These are phyloP conservation scores for Hevea brasiliensis DNA, from an alignment of 345 rosid genomes.

Conservation along the genomic window DNA sequence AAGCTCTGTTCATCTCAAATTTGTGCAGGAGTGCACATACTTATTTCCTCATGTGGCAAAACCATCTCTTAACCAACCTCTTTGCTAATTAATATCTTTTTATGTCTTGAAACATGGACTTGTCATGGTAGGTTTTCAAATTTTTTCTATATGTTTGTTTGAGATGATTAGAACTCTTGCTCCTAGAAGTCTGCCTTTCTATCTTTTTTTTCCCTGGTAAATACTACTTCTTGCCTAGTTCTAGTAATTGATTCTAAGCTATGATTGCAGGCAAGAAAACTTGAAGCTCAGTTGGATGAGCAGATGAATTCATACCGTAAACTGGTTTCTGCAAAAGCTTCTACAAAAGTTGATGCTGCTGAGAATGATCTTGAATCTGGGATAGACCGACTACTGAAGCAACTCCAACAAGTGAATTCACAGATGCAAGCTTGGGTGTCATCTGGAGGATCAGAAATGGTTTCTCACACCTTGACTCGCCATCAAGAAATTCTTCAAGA, in stretches of 20 bases:
- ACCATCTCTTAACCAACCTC: not conserved
- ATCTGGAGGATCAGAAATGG: slow-evolving; percentile 97
- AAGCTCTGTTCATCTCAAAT: not conserved
- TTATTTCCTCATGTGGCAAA: not conserved
- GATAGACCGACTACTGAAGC: slow-evolving; percentile 61
- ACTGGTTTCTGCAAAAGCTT: slow-evolving; percentile 69
- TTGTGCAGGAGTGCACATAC: not conserved
- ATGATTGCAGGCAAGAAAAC: slow-evolving; percentile 76
- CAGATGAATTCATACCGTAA: slow-evolving; percentile 90
- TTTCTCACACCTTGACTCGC: slow-evolving; percentile 92
- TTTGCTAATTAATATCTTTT: not conserved
- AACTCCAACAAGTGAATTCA: slow-evolving; percentile 76
- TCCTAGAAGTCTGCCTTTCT: not conserved
- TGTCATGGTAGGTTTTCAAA: not conserved
- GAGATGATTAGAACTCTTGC: not conserved
- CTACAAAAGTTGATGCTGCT: slow-evolving; percentile 51
- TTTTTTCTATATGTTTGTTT: not conserved
- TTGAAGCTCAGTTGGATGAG: slow-evolving; percentile 96
- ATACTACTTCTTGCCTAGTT: not conserved
- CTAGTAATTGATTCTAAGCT: slow-evolving; percentile 1
- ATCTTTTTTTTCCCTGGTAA: too few relatives aligned
- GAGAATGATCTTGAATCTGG: slow-evolving; percentile 84
- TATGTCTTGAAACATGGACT: not conserved
- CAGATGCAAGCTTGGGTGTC: slow-evolving; percentile 99
- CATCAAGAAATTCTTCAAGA: slow-evolving; percentile 98